Evolutionary conservation across 2,329 filamentous ascomycete genomes (phyloP), one percentile per base, ranked within the genome.

Genomic region (Alternaria brassicae): DNA sequence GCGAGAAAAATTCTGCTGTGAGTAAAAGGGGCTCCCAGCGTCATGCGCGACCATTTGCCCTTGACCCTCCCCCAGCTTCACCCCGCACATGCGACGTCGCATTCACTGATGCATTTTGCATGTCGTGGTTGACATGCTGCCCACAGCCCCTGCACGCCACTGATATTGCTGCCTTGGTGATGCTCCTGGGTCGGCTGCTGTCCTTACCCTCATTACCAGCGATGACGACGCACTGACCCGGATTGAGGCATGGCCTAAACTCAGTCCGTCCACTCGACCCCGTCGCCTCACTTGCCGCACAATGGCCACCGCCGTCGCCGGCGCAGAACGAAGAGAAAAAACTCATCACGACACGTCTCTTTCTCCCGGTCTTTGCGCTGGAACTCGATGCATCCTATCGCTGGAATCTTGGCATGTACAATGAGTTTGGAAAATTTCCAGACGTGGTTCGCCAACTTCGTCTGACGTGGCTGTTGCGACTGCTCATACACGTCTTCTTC

Each of bases 1-100:
- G 62, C 70, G 63, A 63, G 69, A 68, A 73, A 73, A 65, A 63
- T 66, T 73, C 66, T 64, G 65, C 56, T 45, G 48, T 39, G 54
- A 51, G 56, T 51, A 66, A 71, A 70, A 67, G 71, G 70, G 71
- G 69, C 61, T 62, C 48, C 45, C 60, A 47, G 36, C 63, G 44
- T 60, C 63, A 66, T 70, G 66, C 69, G 54, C 60, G 57, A 44
- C 58, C 62, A 49, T 42, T 55, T 58, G n/a, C 53, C 58, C 58
- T 65, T 66, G 51, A 60, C 60, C 27, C 48, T 39, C 49, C 53
- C 42, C 51, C 53, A 53, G 53, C 61, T 47, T 52, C 51, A n/a
- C 42, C 60, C n/a, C 59, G 58, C 58, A 51, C 25, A 23, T 32
- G 49, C 30, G 19, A 23, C 30, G 44, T 21, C 15, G 44, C 44